phyloP scores from a whole-genome alignment of 257 asterid genomes.

The Leptodermis oblonga region DNA sequence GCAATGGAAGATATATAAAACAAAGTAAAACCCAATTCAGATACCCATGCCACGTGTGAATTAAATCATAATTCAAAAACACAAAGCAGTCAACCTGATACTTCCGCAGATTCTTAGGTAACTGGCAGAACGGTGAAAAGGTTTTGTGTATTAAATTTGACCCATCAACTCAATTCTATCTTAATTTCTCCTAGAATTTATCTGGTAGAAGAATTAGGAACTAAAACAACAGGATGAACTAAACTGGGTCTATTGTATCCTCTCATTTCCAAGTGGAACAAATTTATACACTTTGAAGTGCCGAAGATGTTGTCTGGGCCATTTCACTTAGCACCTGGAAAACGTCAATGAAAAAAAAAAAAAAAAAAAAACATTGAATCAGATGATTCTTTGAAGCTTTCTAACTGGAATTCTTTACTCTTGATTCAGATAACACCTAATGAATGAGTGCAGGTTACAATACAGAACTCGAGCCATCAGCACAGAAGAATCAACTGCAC shows the following conservation, averaged over 20 bases:
- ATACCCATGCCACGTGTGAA: background rate
- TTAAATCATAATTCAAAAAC: background rate
- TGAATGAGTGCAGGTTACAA: background rate
- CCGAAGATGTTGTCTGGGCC: conserved; percentile 28
- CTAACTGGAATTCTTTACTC: conserved; percentile 16
- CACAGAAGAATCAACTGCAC: background rate
- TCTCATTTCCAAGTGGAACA: conserved; percentile 10
- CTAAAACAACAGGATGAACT: background rate
- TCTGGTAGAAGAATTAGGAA: background rate
- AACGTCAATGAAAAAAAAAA: conserved; percentile 25
- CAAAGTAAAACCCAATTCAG: background rate
- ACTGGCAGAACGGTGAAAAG: background rate
- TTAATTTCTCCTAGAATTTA: background rate
- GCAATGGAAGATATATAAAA: background rate
- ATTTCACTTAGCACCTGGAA: conserved; percentile 32
- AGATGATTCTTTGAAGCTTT: conserved; percentile 23
- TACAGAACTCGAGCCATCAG: background rate
- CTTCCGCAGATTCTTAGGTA: background rate
- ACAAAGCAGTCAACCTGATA: background rate
- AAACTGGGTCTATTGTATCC: background rate
- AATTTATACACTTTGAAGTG: conserved; percentile 16
- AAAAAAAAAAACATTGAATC: conserved; percentile 30
- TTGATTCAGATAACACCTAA: conserved; percentile 11
- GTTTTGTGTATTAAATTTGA: too few species aligned
- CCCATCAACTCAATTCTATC: background rate